Base-by-base conservation (phyloP, 2,329 filamentous ascomycete species). In the Chalara sp. region DNA sequence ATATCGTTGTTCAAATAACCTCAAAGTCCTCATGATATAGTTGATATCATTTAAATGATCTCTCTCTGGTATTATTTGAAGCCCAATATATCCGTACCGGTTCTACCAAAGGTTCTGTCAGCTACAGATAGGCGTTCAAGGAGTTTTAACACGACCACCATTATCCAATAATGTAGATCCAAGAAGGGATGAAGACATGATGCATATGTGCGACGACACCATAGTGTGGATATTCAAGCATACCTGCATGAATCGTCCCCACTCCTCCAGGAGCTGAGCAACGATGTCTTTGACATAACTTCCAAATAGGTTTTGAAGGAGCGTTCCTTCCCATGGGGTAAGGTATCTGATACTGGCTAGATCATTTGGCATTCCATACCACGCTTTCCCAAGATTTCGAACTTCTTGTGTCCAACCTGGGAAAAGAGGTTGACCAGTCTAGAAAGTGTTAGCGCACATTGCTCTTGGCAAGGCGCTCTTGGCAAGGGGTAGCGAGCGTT, bases 1-100 rank as follows among this genome's bases (percentile, higher is more conserved):
- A 30, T 49, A 61, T 3, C 37, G n/a, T 8, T 46, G 5, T 8
- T 49, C 46, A 48, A 56, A 61, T 4, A 49, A 21, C 2, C 21
- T 11, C 8, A 62, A 32, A 31, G 47, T 44, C 2, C 51, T 29
- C 46, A 56, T 55, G 31, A 60, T 53, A 3, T 54, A 28, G 4
- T 54, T 42, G 10, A 52, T 52, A 31, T 58, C 53, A 10, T 51
- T 35, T 30, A 50, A n/a, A 47, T 46, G 51, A 10, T 10, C 8
- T n/a, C 8, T 39, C 10, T n/a, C 35, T 3, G 35, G 35, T 10
- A 39, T 39, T 39, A n/a, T 39, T 39, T n/a, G 35, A 39, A 39
- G 35, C 8, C n/a, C 10, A 39, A n/a, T 10, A 39, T 39, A n/a
- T 10, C 35, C 35, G n/a, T 10, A n/a, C n/a, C 35, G 35, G 35